Conservation (phyloP, 2,329 filamentous ascomycete species). For the Fusarium sp. region DNA sequence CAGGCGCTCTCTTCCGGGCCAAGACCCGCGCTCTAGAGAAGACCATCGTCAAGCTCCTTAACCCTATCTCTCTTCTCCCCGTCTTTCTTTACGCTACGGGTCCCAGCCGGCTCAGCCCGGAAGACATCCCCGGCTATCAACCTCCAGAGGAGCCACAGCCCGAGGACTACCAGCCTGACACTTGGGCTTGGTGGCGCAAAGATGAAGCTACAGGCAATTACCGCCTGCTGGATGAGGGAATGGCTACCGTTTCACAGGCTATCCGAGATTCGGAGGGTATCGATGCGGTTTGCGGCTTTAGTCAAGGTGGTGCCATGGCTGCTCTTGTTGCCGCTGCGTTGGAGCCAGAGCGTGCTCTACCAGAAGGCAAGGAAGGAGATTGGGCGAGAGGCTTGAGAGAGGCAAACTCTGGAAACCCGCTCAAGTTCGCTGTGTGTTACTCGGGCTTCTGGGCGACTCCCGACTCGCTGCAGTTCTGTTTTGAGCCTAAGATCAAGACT, state of each 20-base stretch:
- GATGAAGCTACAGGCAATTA: conserved; percentile 75
- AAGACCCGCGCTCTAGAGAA: conserved; percentile 92
- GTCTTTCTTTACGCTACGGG: conserved; percentile 76
- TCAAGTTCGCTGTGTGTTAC: conserved; percentile 80
- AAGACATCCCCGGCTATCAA: conserved; percentile 77
- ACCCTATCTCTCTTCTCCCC: conserved; percentile 65
- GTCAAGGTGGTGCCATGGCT: conserved; percentile 80
- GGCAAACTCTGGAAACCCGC: conserved; percentile 62
- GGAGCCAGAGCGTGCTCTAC: conserved; percentile 60
- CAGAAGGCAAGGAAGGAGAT: conserved; percentile 47
- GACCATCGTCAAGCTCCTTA: conserved; percentile 78
- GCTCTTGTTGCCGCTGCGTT: conserved; percentile 79
- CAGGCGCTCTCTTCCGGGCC: conserved; percentile 82
- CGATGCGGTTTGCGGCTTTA: conserved; percentile 85
- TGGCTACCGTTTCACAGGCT: conserved; percentile 70
- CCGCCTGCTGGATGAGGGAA: conserved; percentile 74
- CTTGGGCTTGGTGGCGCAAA: conserved; percentile 85
- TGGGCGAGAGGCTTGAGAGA: conserved; percentile 62
- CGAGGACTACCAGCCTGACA: conserved; percentile 68
- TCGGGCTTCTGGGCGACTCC: conserved; percentile 79
- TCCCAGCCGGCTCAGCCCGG: conserved; percentile 70
- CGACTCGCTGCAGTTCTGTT: conserved; percentile 70
- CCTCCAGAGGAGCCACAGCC: conserved; percentile 56
- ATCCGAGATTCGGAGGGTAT: conserved; percentile 75
- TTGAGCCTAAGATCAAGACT: conserved; percentile 79